These are phyloP conservation scores for Antitrichia curtipendula DNA, from an alignment of 225 moss, liverwort and hornwort genomes.

Conservation along the genomic window DNA sequence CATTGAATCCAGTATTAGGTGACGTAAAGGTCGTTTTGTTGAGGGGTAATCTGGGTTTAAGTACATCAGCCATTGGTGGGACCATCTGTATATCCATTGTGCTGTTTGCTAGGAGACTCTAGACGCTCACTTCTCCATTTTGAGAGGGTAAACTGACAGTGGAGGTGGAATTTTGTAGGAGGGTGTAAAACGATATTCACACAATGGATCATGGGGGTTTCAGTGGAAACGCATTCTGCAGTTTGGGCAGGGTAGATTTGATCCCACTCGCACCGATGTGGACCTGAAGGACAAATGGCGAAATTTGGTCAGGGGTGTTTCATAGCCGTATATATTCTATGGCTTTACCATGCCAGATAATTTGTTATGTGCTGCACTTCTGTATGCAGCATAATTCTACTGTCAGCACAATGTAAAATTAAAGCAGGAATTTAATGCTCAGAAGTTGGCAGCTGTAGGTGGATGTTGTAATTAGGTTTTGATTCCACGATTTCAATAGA, in stretches of 20 bases:
- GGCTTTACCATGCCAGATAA: neutral
- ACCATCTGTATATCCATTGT: neutral
- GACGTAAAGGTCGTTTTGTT: neutral
- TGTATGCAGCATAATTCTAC: neutral
- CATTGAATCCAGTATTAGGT: neutral
- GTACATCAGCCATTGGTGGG: neutral
- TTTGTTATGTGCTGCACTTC: neutral
- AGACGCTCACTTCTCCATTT: neutral
- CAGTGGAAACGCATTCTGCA: constrained; percentile 45
- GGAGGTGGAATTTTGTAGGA: constrained; percentile 21
- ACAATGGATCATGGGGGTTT: constrained; percentile 18
- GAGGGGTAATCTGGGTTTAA: neutral
- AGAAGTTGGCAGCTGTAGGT: neutral
- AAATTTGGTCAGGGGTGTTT: constrained; percentile 27
- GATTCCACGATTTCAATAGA: neutral
- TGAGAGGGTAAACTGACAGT: neutral
- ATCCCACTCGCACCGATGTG: constrained; percentile 49
- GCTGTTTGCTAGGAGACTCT: neutral
- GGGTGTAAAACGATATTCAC: constrained; percentile 29
- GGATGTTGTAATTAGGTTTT: neutral
- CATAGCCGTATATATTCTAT: neutral
- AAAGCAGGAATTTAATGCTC: neutral
- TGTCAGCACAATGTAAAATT: neutral
- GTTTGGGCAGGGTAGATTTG: constrained; percentile 34
- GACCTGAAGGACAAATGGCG: constrained; percentile 68